Conservation (phyloP, 768 basidiomycete genomes). For the Chalciporus chontae region DNA sequence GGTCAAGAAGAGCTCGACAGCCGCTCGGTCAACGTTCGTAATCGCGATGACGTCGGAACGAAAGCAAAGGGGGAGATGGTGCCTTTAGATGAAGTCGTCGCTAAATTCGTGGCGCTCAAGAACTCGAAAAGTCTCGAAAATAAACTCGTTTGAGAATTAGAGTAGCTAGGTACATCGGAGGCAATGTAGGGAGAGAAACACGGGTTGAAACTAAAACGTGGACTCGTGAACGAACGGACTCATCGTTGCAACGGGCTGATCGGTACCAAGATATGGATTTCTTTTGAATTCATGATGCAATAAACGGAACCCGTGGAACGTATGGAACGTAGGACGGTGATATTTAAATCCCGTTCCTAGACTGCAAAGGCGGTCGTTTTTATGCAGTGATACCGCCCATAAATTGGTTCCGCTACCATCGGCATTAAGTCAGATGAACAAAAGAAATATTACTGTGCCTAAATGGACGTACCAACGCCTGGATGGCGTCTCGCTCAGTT, state of each 20-base stretch:
- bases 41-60: constrained; percentile 88
- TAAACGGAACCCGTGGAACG: background rate
- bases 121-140: constrained; percentile 49
- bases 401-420: constrained; percentile 32
- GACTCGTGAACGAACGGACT: constrained; percentile 2
- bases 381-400: constrained; percentile 32
- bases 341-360: background rate
- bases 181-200: background rate
- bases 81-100: constrained; percentile 64
- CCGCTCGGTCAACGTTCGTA: constrained; percentile 90
- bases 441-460: constrained; percentile 28
- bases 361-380: background rate
- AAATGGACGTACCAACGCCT: constrained; percentile 64
- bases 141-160: constrained; percentile 37
- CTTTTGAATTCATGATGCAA: background rate
- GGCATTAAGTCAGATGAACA: background rate
- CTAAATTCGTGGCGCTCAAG: constrained; percentile 74
- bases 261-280: background rate
- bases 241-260: background rate
- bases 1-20: constrained; percentile 88
- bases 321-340: background rate
- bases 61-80: constrained; percentile 78
- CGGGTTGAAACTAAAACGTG: background rate
- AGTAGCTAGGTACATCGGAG: constrained; percentile 7
- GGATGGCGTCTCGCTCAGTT: constrained; percentile 72